Percentiles rank a stretch among this genome's conserved stretches.
These are phyloP conservation scores for Cladobotryum protrusum DNA, from an alignment of 2,329 filamentous ascomycete genomes.

Conservation along the genomic window DNA sequence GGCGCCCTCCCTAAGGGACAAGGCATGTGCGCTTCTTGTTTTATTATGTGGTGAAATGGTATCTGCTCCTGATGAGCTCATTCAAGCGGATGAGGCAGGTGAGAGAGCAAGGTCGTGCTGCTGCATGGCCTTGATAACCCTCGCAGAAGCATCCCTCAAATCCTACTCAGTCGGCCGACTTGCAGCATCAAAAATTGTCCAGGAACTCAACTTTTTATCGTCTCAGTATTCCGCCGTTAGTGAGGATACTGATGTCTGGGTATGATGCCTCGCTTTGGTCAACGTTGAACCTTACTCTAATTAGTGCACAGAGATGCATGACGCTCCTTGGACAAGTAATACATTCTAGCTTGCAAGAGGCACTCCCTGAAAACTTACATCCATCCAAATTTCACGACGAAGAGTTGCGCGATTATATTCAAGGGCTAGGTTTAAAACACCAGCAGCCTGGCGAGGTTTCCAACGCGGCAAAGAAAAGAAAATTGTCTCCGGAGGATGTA, in stretches of 20 bases:
- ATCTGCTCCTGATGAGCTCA: conserved; percentile 25
- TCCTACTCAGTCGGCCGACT: conserved; percentile 32
- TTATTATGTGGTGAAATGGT: conserved; percentile 38
- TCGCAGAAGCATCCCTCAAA: conserved; percentile 31
- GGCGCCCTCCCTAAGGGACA: conserved; percentile 23
- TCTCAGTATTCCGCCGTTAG: conserved; percentile 25
- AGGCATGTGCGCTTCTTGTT: conserved; percentile 33
- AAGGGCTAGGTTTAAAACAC: conserved; percentile 25
- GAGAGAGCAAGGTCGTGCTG: conserved; percentile 27
- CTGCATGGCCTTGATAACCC: conserved; percentile 32
- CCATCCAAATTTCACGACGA: conserved; percentile 25
- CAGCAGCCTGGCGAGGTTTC: conserved; percentile 8
- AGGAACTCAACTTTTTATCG: conserved; percentile 33
- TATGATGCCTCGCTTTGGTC: conserved; percentile 20
- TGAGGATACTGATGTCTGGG: conserved; percentile 36
- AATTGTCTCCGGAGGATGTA: conserved; percentile 16
- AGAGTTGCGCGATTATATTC: conserved; percentile 23
- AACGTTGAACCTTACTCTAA: conserved; percentile 16
- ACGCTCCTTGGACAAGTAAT: conserved; percentile 24
- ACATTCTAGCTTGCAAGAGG: conserved; percentile 13
- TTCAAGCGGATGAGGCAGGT: conserved; percentile 21
- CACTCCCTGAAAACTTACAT: conserved; percentile 18
- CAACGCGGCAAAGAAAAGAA: conserved; percentile 24
- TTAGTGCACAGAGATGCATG: conserved; percentile 21
- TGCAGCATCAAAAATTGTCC: conserved; percentile 36